These are phyloP conservation scores for Cladosporium velox DNA, from an alignment of 2,329 filamentous ascomycete species.

Conservation along the genomic window DNA sequence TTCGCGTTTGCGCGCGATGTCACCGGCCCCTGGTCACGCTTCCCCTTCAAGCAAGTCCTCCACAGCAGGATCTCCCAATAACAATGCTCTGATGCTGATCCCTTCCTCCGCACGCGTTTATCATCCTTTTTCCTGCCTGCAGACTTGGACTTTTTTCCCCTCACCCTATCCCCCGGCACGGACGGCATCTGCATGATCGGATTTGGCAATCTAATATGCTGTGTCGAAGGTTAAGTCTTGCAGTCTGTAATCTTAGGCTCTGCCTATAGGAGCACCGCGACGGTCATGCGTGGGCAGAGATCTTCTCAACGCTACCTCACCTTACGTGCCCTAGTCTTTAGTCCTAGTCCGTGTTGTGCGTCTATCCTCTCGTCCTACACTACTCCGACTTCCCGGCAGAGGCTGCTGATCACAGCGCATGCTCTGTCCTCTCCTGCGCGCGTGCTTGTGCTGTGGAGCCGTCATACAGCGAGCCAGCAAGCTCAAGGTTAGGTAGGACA, in stretches of 20 bases:
- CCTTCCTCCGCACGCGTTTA: not conserved
- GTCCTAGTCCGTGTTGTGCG: not conserved
- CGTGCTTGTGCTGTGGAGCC: not conserved
- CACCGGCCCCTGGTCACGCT: constrained; percentile 9
- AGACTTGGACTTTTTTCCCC: not conserved
- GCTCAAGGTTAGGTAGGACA: not conserved
- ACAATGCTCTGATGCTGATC: not conserved
- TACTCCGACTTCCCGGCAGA: not conserved
- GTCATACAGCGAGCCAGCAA: not conserved
- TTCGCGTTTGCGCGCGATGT: constrained; percentile 4
- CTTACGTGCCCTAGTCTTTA: not conserved
- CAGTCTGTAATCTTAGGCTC: not conserved
- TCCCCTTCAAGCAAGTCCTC: not conserved
- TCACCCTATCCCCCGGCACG: not conserved
- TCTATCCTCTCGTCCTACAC: not conserved
- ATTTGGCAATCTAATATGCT: not conserved
- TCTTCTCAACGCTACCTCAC: not conserved
- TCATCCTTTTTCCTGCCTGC: not conserved
- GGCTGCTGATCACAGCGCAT: constrained; percentile 13
- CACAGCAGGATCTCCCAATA: not conserved
- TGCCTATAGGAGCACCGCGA: not conserved
- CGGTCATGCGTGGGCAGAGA: constrained; percentile 5
- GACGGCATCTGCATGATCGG: not conserved
- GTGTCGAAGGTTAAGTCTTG: not conserved
- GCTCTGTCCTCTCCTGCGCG: not conserved